Evolutionary conservation across 169 alveolate species (phyloP).

Genomic region (Eimeria maxima): DNA sequence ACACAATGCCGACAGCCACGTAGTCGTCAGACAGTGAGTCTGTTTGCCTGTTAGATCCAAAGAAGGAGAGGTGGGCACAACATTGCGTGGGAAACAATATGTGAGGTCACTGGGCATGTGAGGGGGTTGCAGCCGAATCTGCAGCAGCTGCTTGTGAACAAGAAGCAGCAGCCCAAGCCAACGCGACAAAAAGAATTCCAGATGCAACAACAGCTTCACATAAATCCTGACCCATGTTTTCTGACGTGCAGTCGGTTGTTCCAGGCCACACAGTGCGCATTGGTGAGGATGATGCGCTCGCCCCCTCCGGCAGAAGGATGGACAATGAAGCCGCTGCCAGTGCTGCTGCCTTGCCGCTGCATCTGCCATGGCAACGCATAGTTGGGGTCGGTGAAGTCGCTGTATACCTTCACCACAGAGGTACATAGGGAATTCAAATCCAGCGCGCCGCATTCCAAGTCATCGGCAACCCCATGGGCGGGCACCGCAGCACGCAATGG

Average conservation of each 20-base stretch:
- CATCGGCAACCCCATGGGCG: neutral
- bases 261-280: conserved; percentile 92
- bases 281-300: conserved; percentile 84
- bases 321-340: conserved; percentile 86
- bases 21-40: neutral
- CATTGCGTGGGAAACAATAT: neutral
- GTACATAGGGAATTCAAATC: conserved; percentile 63
- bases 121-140: neutral
- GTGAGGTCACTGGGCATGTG: neutral
- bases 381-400: conserved; percentile 92
- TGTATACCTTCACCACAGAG: conserved; percentile 90
- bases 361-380: conserved; percentile 92
- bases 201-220: neutral
- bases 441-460: neutral
- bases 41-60: neutral
- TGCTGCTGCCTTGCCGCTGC: conserved; percentile 89
- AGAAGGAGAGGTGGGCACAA: neutral
- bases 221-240: conserved; percentile 88
- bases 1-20: neutral
- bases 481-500: conserved; percentile 7
- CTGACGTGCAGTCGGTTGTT: conserved; percentile 87
- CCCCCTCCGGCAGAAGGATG: conserved; percentile 8
- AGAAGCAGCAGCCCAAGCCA: neutral
- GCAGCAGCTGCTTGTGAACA: neutral
- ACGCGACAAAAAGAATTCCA: neutral